These are phyloP conservation scores for Trichophyton mentagrophytes DNA, from an alignment of 2,329 filamentous ascomycete species.

Conservation along the genomic window DNA sequence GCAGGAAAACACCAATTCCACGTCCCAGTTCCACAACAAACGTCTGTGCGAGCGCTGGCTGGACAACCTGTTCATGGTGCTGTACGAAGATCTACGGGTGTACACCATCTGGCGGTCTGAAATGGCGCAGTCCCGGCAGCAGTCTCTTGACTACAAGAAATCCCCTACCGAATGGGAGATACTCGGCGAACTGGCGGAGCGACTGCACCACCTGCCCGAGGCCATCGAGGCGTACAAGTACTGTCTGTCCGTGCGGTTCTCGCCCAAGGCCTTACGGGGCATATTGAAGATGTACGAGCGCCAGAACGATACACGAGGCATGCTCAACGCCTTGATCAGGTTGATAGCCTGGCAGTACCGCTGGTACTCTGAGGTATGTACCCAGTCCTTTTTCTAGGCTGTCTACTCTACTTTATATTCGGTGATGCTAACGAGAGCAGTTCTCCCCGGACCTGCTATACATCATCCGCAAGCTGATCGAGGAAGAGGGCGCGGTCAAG, in stretches of 20 bases:
- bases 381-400: neutral
- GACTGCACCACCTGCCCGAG: slow-evolving; percentile 83
- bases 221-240: slow-evolving; percentile 85
- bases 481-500: slow-evolving; percentile 95
- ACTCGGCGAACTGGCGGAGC: slow-evolving; percentile 78
- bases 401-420: neutral
- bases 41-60: slow-evolving; percentile 94
- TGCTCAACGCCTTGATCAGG: slow-evolving; percentile 72
- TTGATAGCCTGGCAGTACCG: slow-evolving; percentile 96
- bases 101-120: slow-evolving; percentile 99
- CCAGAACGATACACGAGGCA: slow-evolving; percentile 65
- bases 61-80: slow-evolving; percentile 97
- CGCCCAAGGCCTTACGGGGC: slow-evolving; percentile 79
- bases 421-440: slow-evolving; percentile 25
- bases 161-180: slow-evolving; percentile 98
- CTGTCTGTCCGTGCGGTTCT: slow-evolving; percentile 78
- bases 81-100: slow-evolving; percentile 93
- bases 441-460: slow-evolving; percentile 87
- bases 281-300: slow-evolving; percentile 69
- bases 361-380: slow-evolving; percentile 81
- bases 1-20: slow-evolving; percentile 54
- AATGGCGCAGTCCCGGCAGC: slow-evolving; percentile 86
- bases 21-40: slow-evolving; percentile 93
- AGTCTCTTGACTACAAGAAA: slow-evolving; percentile 92
- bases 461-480: slow-evolving; percentile 81